Percentiles rank a stretch among this genome's conserved stretches.
Conservation (phyloP, 257 asterid genomes). For the Cynanchum wilfordii region DNA sequence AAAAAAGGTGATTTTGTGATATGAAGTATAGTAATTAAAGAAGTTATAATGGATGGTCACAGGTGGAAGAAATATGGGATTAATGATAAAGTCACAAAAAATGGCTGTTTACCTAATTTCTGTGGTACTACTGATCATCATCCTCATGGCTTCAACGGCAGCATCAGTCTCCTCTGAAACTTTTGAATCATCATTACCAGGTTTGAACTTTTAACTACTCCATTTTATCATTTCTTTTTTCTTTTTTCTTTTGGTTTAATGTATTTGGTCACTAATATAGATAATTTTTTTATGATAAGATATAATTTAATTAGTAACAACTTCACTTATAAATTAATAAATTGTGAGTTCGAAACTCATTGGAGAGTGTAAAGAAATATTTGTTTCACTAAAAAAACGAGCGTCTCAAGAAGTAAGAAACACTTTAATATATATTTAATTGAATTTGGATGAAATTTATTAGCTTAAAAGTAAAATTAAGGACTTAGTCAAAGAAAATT, state of each 20-base stretch:
- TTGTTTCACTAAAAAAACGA: too few species aligned
- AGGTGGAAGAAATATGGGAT: slow-evolving; percentile 10
- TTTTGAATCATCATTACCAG: slow-evolving; percentile 15
- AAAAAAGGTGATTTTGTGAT: background rate
- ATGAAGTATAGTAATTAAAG: background rate
- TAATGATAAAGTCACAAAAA: background rate
- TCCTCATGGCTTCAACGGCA: slow-evolving; percentile 20
- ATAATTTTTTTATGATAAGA: background rate
- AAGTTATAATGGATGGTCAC: background rate
- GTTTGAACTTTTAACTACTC: slow-evolving; percentile 12
- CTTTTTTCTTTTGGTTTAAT: background rate
- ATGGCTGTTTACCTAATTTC: slow-evolving; percentile 12
- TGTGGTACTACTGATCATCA: slow-evolving; percentile 3
- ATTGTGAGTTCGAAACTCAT: too few species aligned
- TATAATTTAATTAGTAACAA: background rate
- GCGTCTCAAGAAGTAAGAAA: too few species aligned
- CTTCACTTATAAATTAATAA: background rate
- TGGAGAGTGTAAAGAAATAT: too few species aligned
- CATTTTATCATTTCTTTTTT: background rate
- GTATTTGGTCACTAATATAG: background rate
- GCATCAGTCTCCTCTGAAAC: slow-evolving; percentile 8
- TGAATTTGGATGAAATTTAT: too few species aligned
- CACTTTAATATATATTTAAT: too few species aligned
- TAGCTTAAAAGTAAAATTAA: too few species aligned
- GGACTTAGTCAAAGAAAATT: too few species aligned